A percentile compares a stretch with the other conserved stretches of the same genome.
Conservation (phyloP, 345 rosid genomes). For the Eucalyptus leucophloia region DNA sequence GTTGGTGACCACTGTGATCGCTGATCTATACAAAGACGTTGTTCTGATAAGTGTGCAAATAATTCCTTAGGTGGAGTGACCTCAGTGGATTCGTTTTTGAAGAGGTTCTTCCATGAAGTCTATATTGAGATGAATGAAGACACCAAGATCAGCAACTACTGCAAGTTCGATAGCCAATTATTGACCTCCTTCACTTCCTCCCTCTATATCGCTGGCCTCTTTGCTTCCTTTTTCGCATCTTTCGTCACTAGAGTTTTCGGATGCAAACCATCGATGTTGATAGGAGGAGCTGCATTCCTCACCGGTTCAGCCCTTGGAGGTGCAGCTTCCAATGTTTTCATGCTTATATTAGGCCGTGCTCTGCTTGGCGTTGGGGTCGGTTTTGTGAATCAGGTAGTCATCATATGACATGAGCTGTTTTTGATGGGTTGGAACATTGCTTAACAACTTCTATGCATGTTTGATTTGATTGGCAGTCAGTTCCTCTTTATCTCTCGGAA, state of each 20-base stretch:
- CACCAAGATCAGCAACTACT: conserved; percentile 40
- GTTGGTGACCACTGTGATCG: background rate
- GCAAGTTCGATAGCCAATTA: conserved; percentile 61
- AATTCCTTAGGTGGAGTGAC: conserved; percentile 56
- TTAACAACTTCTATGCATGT: background rate
- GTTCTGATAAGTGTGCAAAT: background rate
- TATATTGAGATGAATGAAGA: conserved; percentile 38
- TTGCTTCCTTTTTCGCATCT: conserved; percentile 51
- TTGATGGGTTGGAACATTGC: background rate
- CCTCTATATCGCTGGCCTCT: conserved; percentile 54
- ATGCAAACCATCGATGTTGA: conserved; percentile 48
- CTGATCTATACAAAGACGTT: background rate
- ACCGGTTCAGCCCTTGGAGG: conserved; percentile 47
- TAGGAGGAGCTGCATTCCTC: conserved; percentile 49
- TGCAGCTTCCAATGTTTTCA: conserved; percentile 31
- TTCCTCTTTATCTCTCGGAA: conserved; percentile 64
- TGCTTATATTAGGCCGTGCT: conserved; percentile 56
- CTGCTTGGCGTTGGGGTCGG: conserved; percentile 66
- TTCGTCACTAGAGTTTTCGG: conserved; percentile 38
- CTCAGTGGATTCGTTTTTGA: conserved; percentile 56
- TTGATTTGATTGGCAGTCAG: conserved; percentile 24
- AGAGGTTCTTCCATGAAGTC: conserved; percentile 45
- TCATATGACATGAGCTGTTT: background rate
- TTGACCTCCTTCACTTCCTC: conserved; percentile 73
- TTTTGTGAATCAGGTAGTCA: conserved; percentile 57